Percentiles rank a stretch among this genome's conserved stretches.
These are phyloP conservation scores for Cenchrus fungigraminus DNA, from an alignment of 176 grass and related monocot species.

Conservation along the genomic window DNA sequence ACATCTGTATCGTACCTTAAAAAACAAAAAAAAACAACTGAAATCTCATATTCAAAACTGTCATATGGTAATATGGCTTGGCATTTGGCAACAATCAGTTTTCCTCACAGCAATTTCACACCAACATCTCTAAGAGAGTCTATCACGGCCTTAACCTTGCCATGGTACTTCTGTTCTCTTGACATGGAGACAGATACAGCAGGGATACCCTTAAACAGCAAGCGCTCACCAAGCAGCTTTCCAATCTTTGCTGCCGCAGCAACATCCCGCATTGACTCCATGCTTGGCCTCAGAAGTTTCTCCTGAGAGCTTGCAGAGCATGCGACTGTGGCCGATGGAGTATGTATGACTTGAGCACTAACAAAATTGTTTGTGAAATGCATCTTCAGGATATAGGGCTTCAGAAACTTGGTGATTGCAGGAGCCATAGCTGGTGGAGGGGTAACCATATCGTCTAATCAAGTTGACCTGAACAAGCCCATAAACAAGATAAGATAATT, in stretches of 20 bases:
- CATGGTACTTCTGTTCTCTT: slow-evolving; percentile 74
- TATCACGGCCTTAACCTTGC: slow-evolving; percentile 75
- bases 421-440: slow-evolving; percentile 55
- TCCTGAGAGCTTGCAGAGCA: slow-evolving; percentile 69
- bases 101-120: slow-evolving; percentile 65
- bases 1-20: neutral
- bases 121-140: slow-evolving; percentile 64
- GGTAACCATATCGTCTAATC: slow-evolving; percentile 53
- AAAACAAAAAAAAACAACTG: neutral
- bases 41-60: slow-evolving; percentile 5
- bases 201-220: slow-evolving; percentile 70
- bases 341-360: slow-evolving; percentile 74
- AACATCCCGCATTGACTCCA: slow-evolving; percentile 66
- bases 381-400: slow-evolving; percentile 86
- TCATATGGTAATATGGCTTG: neutral
- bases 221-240: slow-evolving; percentile 73
- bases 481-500: slow-evolving; percentile 28
- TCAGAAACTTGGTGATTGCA: slow-evolving; percentile 62
- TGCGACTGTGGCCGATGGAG: slow-evolving; percentile 54
- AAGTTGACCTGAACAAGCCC: slow-evolving; percentile 27
- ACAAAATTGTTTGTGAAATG: slow-evolving; percentile 75
- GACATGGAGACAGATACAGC: slow-evolving; percentile 67
- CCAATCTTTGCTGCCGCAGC: slow-evolving; percentile 72
- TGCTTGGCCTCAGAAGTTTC: slow-evolving; percentile 65
- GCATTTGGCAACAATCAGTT: neutral